Evolutionary conservation across 371 early-diverging fungal genomes (phyloP).

Genomic region (Mucor piriformis): DNA sequence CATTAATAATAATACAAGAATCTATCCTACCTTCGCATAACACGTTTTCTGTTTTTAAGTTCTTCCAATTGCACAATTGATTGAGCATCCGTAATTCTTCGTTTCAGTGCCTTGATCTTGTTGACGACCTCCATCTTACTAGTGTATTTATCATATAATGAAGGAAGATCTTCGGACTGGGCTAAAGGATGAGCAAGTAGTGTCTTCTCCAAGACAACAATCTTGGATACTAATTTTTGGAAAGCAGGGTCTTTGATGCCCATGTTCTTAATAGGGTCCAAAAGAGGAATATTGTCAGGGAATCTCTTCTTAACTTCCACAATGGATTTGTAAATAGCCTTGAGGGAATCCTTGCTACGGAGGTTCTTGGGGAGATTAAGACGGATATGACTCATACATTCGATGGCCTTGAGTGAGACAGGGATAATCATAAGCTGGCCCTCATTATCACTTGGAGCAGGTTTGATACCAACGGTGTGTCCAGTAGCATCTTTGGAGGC

Average conservation of each 20-base stretch:
- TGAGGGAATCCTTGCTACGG: conserved; percentile 56
- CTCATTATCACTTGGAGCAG: conserved; percentile 60
- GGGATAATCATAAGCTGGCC: conserved; percentile 65
- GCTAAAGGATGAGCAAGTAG: conserved; percentile 64
- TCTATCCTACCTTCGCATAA: conserved; percentile 68
- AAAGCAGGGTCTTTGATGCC: conserved; percentile 83
- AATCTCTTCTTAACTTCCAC: conserved; percentile 77
- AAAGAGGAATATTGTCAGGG: conserved; percentile 71
- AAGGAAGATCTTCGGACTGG: conserved; percentile 55
- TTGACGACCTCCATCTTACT: conserved; percentile 60
- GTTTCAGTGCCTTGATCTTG: conserved; percentile 68
- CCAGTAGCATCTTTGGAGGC: conserved; percentile 62
- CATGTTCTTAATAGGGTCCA: conserved; percentile 93
- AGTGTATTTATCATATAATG: conserved; percentile 66
- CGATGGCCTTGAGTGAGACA: conserved; percentile 72
- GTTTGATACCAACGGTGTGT: conserved; percentile 58
- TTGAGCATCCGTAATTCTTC: conserved; percentile 76
- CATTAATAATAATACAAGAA: neutral
- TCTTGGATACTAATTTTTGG: conserved; percentile 74
- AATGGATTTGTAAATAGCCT: conserved; percentile 69
- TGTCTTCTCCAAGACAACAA: conserved; percentile 69
- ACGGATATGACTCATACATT: conserved; percentile 78
- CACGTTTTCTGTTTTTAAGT: conserved; percentile 86
- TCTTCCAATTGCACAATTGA: conserved; percentile 92
- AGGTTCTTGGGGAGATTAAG: conserved; percentile 79